Evolutionary conservation across 2,329 filamentous ascomycete genomes (phyloP).

Genomic region (Tricladium varicosporioides): DNA sequence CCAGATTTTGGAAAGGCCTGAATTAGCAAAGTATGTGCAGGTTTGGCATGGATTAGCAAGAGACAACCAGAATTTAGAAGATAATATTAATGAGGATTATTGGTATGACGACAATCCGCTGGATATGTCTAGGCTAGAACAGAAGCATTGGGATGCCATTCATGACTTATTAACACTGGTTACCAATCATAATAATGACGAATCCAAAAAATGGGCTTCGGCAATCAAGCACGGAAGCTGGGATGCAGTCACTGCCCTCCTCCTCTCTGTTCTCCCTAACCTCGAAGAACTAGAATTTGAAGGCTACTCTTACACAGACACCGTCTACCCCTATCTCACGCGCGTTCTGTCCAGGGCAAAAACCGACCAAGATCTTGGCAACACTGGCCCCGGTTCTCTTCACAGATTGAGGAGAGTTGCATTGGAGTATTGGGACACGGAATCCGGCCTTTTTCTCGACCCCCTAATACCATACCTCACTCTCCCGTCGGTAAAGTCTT

Average conservation of each 20-base stretch:
- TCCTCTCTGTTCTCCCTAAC: not conserved
- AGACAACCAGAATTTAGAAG: not conserved
- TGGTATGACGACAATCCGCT: not conserved
- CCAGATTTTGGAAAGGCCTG: not conserved
- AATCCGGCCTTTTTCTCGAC: no score
- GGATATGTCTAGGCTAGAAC: not conserved
- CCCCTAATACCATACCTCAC: no score
- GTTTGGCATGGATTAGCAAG: not conserved
- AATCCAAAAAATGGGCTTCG: not conserved
- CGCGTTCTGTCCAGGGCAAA: not conserved
- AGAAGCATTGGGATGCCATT: not conserved
- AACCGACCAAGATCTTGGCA: not conserved
- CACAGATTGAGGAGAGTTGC: no score
- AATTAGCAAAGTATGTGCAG: not conserved
- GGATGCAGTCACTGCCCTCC: conserved; percentile 39
- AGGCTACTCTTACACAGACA: not conserved
- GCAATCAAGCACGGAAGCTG: not conserved
- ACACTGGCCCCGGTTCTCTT: no score
- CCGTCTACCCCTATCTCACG: not conserved
- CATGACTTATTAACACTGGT: not conserved
- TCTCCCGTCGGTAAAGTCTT: no score
- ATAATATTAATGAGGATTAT: no score
- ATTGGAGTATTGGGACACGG: no score
- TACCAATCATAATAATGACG: not conserved
- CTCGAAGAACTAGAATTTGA: not conserved